Evolutionary conservation across 306 rosid genomes (phyloP).

Genomic region (Senna siamea): DNA sequence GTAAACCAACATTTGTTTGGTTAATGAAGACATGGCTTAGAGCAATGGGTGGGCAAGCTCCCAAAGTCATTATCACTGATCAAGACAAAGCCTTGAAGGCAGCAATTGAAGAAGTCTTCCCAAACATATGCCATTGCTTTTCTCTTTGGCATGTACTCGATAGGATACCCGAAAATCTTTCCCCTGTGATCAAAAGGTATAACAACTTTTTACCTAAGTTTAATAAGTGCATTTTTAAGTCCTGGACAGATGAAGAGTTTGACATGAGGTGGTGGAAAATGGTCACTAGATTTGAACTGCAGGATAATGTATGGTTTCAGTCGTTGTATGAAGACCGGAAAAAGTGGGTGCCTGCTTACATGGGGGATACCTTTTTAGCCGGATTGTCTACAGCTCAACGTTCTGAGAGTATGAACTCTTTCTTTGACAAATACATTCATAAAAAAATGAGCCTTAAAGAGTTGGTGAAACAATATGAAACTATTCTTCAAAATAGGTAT

Average conservation of each 20-base stretch:
- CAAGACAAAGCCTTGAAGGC: constrained; percentile 75
- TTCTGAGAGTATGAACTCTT: constrained; percentile 83
- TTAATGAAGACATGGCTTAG: constrained; percentile 91
- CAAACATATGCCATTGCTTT: constrained; percentile 76
- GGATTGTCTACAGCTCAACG: constrained; percentile 84
- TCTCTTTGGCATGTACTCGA: constrained; percentile 79
- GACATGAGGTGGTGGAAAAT: constrained; percentile 94
- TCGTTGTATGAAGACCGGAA: constrained; percentile 78
- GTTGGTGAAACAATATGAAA: constrained; percentile 81
- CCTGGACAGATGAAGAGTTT: constrained; percentile 86
- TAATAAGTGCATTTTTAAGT: constrained; percentile 77
- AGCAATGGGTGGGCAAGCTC: constrained; percentile 86
- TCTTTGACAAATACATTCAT: constrained; percentile 90
- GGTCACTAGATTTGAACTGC: constrained; percentile 82
- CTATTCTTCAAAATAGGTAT: constrained; percentile 79
- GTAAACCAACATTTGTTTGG: constrained; percentile 83
- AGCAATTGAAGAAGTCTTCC: constrained; percentile 84
- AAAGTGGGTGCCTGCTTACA: constrained; percentile 81
- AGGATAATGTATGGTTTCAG: constrained; percentile 70
- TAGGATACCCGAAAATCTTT: constrained; percentile 78
- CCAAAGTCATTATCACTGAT: constrained; percentile 80
- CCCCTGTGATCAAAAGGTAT: constrained; percentile 67
- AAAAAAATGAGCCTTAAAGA: constrained; percentile 86
- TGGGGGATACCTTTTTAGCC: constrained; percentile 80
- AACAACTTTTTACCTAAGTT: constrained; percentile 71